These are phyloP conservation scores for Acaromyces ingoldii DNA, from an alignment of 1,284 basidiomycete genomes.

Conservation along the genomic window DNA sequence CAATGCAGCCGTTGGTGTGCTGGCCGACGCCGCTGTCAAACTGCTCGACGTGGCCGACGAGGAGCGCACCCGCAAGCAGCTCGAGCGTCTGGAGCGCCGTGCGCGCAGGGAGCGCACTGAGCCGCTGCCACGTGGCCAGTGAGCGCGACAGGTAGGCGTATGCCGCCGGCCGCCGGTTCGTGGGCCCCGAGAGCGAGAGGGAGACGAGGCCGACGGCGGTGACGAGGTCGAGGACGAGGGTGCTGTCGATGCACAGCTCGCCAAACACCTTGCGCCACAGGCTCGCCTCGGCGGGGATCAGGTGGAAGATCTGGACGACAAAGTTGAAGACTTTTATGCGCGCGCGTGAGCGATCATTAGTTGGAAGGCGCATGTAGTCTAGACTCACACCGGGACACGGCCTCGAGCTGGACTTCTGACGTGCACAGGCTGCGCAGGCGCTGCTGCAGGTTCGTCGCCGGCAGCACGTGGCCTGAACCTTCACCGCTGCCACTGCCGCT, in stretches of 20 bases:
- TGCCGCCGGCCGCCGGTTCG: conserved; percentile 6
- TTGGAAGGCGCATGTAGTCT: conserved; percentile 8
- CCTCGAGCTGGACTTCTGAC: too few species aligned
- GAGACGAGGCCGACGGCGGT: conserved; percentile 13
- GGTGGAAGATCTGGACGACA: conserved; percentile 17
- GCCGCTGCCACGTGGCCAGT: conserved; percentile 11
- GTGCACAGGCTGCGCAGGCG: too few species aligned
- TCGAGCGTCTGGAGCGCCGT: conserved; percentile 5
- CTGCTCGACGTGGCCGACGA: conserved; percentile 17
- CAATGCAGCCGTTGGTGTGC: conserved; percentile 4
- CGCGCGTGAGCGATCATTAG: background rate
- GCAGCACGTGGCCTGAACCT: conserved; percentile 2
- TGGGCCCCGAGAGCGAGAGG: conserved; percentile 10
- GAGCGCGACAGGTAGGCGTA: conserved; percentile 12
- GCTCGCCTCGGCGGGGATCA: conserved; percentile 15
- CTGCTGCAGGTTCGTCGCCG: too few species aligned
- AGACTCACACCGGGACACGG: background rate
- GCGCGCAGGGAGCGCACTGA: too few species aligned
- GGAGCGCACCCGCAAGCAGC: conserved; percentile 12
- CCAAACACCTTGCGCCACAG: conserved; percentile 17
- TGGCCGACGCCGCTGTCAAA: conserved; percentile 14
- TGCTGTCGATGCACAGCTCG: conserved; percentile 9
- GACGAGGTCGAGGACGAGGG: conserved; percentile 11
- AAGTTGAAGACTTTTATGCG: conserved; percentile 12
- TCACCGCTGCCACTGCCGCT: too few species aligned